Conservation (phyloP, 1,139 yeast species). For the Nakaseomyces sp. region DNA sequence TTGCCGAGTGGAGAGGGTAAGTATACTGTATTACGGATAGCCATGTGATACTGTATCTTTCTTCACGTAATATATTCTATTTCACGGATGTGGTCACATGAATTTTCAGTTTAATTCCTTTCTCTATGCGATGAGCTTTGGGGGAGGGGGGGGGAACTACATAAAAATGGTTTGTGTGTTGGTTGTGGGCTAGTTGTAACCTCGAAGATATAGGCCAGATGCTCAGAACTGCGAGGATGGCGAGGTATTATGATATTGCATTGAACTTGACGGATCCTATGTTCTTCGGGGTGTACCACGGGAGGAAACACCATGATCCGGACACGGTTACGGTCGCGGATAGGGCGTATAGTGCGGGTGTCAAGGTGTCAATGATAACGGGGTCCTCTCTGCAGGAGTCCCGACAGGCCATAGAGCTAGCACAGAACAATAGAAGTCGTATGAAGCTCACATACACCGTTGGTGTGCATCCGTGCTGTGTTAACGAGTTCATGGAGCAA, state of each 20-base stretch:
- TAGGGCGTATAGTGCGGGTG: conserved; percentile 60
- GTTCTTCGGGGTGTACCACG: conserved; percentile 76
- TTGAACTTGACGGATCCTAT: conserved; percentile 83
- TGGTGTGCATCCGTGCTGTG: conserved; percentile 93
- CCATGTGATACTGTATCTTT: too few relatives aligned
- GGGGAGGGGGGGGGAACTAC: too few relatives aligned
- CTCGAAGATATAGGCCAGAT: too few relatives aligned
- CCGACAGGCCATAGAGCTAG: conserved; percentile 32
- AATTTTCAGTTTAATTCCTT: too few relatives aligned
- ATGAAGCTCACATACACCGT: conserved; percentile 53
- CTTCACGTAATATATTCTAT: too few relatives aligned
- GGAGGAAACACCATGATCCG: conserved; percentile 52
- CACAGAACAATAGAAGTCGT: conserved; percentile 13
- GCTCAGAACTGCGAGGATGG: background rate
- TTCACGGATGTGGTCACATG: too few relatives aligned
- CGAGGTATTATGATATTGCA: conserved; percentile 39
- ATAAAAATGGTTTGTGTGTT: too few relatives aligned
- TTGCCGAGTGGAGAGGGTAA: too few relatives aligned
- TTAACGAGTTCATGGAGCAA: conserved; percentile 45
- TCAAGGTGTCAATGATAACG: conserved; percentile 64
- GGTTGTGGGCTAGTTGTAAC: too few relatives aligned
- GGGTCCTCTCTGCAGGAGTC: conserved; percentile 73
- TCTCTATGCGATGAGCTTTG: too few relatives aligned
- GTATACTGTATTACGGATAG: too few relatives aligned
- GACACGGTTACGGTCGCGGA: conserved; percentile 59